Percentiles rank a stretch among this genome's conserved stretches.
These are phyloP conservation scores for Rubia yunnanensis DNA, from an alignment of 257 asterid genomes.

Conservation along the genomic window DNA sequence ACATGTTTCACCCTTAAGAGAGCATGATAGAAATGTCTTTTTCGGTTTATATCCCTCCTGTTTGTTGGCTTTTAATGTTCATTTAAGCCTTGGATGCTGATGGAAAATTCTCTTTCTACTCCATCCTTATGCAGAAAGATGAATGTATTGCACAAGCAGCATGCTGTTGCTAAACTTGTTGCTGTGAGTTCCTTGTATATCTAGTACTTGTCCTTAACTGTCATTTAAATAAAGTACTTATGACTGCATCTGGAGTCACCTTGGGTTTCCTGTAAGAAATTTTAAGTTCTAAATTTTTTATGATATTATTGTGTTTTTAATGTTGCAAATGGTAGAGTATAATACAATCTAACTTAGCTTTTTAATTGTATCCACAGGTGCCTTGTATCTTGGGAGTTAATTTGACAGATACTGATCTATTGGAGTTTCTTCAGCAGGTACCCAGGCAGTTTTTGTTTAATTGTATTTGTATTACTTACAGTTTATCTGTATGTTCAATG, in stretches of 20 bases:
- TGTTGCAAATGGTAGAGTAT: not conserved
- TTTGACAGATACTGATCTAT: conserved; percentile 68
- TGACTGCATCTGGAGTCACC: not conserved
- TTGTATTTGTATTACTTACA: not conserved
- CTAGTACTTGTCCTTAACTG: conserved; percentile 7
- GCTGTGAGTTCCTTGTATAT: conserved; percentile 48
- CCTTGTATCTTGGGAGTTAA: conserved; percentile 80
- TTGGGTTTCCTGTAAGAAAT: not conserved
- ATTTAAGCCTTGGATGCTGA: not conserved
- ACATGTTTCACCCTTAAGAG: not conserved
- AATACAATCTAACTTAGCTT: not conserved
- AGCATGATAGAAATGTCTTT: conserved; percentile 2
- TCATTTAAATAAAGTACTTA: not conserved
- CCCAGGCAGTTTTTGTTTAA: not conserved
- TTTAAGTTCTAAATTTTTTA: not conserved
- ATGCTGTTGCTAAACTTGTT: conserved; percentile 52
- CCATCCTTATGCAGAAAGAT: conserved; percentile 47
- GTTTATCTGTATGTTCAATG: not conserved
- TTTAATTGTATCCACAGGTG: conserved; percentile 44
- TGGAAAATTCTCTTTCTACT: not conserved
- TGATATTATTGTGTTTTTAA: too few relatives aligned
- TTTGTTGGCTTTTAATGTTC: not conserved
- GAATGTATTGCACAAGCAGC: conserved; percentile 62
- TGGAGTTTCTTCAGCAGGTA: conserved; percentile 93
- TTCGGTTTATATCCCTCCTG: not conserved